phyloP scores from a whole-genome alignment of 2,329 filamentous ascomycete species.

The Cordyceps fumosorosea region DNA sequence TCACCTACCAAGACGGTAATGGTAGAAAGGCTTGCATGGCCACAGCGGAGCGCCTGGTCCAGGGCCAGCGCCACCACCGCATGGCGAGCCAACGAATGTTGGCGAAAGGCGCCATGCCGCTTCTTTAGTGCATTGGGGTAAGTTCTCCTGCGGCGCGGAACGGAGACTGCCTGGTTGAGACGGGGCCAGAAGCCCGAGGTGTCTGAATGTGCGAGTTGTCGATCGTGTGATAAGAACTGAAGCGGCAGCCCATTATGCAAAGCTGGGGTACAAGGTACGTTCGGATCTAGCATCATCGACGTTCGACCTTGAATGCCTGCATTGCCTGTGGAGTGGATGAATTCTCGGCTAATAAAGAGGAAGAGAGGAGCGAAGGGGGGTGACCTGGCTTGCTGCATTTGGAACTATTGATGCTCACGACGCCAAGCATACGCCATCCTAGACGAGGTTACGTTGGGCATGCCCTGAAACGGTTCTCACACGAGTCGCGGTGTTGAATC shows the following conservation, averaged over 20 bases:
- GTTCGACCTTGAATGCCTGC: not conserved
- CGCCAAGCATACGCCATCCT: conserved; percentile 2
- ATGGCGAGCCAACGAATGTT: conserved; percentile 2
- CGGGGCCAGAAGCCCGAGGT: not conserved
- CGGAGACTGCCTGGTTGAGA: not conserved
- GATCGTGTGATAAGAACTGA: not conserved
- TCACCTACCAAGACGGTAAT: not conserved
- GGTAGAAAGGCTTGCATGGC: not conserved
- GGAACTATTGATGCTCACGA: conserved; percentile 4
- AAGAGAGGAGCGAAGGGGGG: not conserved
- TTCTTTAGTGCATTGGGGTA: conserved; percentile 3
- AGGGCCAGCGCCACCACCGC: conserved; percentile 5
- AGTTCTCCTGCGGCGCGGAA: not conserved
- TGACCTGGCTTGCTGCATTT: not conserved
- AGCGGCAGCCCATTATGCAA: not conserved
- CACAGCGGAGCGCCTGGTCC: not conserved
- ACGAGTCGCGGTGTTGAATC: not conserved
- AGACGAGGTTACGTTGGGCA: not conserved
- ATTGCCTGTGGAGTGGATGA: not conserved
- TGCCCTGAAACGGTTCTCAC: conserved; percentile 4
- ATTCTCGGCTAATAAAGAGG: not conserved
- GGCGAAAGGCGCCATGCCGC: not conserved
- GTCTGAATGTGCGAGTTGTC: not conserved
- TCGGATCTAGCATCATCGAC: not conserved
- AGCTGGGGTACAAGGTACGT: not conserved